Percentiles rank a stretch among this genome's conserved stretches.
Conservation (phyloP, 2,329 filamentous ascomycete genomes). For the Cadophora gregata region DNA sequence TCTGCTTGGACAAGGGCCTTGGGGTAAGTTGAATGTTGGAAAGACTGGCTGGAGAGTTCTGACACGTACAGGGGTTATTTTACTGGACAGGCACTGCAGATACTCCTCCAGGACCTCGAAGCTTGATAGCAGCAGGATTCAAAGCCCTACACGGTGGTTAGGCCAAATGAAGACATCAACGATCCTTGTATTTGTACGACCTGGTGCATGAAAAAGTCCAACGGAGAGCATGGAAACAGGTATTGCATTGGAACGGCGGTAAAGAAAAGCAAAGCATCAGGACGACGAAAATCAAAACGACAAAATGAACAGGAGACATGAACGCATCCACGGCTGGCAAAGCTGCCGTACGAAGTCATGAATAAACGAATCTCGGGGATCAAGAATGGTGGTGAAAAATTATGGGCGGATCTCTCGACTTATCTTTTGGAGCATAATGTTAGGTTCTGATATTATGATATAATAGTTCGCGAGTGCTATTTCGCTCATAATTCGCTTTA, state of each 20-base stretch:
- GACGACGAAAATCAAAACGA: background rate
- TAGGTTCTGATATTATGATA: background rate
- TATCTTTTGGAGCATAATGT: background rate
- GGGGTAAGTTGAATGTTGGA: conserved; percentile 52
- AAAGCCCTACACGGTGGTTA: conserved; percentile 54
- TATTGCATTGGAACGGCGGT: conserved; percentile 3
- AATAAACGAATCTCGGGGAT: background rate
- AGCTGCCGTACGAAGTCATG: background rate
- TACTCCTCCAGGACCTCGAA: conserved; percentile 61
- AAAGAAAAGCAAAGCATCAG: conserved; percentile 3
- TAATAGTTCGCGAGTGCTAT: background rate
- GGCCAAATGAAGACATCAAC: background rate
- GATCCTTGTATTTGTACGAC: conserved; percentile 15
- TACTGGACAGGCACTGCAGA: conserved; percentile 84
- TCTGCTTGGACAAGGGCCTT: conserved; percentile 72
- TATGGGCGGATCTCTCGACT: background rate
- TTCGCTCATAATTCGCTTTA: background rate
- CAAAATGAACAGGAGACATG: background rate
- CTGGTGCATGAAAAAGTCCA: background rate
- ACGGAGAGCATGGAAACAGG: background rate
- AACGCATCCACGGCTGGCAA: background rate
- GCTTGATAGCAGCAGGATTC: conserved; percentile 64
- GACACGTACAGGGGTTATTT: conserved; percentile 66
- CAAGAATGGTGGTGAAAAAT: background rate
- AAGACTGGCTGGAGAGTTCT: background rate